Evolutionary conservation across 108 stramenopile genomes (phyloP).

Genomic region (Mediolabrus comicus): DNA sequence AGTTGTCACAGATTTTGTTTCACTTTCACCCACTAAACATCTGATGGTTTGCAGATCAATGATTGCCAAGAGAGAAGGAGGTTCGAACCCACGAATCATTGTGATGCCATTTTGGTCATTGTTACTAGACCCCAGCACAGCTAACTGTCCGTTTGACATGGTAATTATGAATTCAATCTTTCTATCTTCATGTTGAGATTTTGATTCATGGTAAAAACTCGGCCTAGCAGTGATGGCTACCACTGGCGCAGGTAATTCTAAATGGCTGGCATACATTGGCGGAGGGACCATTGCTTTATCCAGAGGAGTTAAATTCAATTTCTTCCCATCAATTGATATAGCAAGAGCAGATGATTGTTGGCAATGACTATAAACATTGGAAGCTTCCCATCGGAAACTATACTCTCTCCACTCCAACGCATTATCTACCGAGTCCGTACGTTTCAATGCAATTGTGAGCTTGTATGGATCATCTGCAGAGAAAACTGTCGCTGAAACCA

Average conservation of each 20-base stretch:
- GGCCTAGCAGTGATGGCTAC: conserved; percentile 43
- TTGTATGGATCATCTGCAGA: conserved; percentile 61
- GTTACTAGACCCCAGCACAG: conserved; percentile 25
- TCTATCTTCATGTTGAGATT: background rate
- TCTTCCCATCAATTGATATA: conserved; percentile 68
- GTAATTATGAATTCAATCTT: conserved; percentile 24
- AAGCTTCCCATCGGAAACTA: conserved; percentile 73
- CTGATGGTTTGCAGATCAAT: conserved; percentile 6
- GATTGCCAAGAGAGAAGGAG: conserved; percentile 23
- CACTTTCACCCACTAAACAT: background rate
- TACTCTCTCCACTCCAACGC: conserved; percentile 58
- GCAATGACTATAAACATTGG: conserved; percentile 44
- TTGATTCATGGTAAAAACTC: conserved; percentile 22
- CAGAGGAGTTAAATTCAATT: conserved; percentile 71
- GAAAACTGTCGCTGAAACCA: conserved; percentile 46
- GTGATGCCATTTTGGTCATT: background rate
- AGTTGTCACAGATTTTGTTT: conserved; percentile 1
- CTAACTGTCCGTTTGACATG: conserved; percentile 53
- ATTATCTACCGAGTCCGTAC: background rate
- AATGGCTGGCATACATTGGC: conserved; percentile 73
- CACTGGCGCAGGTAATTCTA: conserved; percentile 53
- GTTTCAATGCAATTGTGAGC: conserved; percentile 32
- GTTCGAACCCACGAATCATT: conserved; percentile 24
- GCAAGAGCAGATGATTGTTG: conserved; percentile 57
- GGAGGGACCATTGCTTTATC: conserved; percentile 81